Evolutionary conservation across 2,329 filamentous ascomycete species (phyloP), one percentile per base, ranked within the genome.

Genomic region (Samsoniella hepiali): DNA sequence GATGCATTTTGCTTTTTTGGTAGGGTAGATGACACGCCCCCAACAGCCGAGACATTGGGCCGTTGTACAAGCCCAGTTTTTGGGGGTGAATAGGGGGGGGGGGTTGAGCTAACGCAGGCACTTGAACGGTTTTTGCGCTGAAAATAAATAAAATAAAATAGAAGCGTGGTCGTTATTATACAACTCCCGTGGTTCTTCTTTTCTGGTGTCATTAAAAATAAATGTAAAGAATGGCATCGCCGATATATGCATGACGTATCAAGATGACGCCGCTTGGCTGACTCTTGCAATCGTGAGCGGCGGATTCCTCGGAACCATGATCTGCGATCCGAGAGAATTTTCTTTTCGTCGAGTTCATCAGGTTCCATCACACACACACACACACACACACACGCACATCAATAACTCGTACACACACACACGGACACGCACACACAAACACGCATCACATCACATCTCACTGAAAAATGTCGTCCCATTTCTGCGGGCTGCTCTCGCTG

Each of bases 11-110:
- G 38, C 38, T 40, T 40, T 51, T 29, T n/a, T 47, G 45, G 31
- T 51, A 31, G 15, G 29, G 15, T 55, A 38, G 51, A 36, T 22
- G 34, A 17, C 55, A 58, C 15, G 36, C 27, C 40, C 57, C 47
- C 57, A 60, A 51, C 57, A 60, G 45, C 45, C 57, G 45, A 60
- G 57, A 60, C 57, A 60, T 60, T 60, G 47, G 57, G 57, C 38
- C 38, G 38, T 40, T 13, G 38, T 40, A 40, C 45, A 51, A 51
- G 45, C 13, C 34, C 50, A 53, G 50, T 49, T 27, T 11, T 13
- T n/a, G 31, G 31, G 11, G n/a, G 32, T 17, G n/a, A 29, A 36
- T 7, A 55, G 5, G 34, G 17, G 17, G 51, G 11, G 15, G 47
- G 8, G 49, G 47, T 29, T 50, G 22, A 22, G 47, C 10, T 17